phyloP scores from a whole-genome alignment of 2,329 filamentous ascomycete genomes.

The Herpotrichia juniperi region DNA sequence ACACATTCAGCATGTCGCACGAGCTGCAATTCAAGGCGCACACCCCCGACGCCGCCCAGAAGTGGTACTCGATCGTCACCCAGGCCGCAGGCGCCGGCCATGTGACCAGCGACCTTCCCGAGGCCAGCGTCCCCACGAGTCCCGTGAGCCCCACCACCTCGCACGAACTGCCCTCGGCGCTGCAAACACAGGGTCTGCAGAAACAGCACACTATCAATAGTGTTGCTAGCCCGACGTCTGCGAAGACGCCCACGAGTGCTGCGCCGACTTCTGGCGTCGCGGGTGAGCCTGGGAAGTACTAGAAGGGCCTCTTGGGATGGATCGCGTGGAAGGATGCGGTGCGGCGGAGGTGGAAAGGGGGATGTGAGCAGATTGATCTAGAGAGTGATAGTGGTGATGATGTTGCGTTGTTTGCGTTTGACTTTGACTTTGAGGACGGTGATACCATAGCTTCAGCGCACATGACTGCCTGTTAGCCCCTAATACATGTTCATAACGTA shows the following conservation, averaged over 20 bases:
- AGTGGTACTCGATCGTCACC: slow-evolving; percentile 81
- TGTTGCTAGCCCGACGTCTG: slow-evolving; percentile 18
- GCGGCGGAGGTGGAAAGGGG: no score
- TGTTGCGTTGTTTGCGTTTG: no score
- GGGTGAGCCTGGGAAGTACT: slow-evolving; percentile 40
- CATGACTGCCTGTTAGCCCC: no score
- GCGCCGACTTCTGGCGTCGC: slow-evolving; percentile 14
- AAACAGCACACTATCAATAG: slow-evolving; percentile 21
- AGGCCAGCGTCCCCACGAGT: slow-evolving; percentile 41
- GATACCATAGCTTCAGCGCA: no score
- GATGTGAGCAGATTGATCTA: no score
- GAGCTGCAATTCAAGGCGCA: slow-evolving; percentile 90
- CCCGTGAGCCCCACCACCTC: slow-evolving; percentile 27
- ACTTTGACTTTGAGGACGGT: no score
- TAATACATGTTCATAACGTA: no score
- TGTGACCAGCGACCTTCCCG: slow-evolving; percentile 49
- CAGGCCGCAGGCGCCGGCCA: slow-evolving; percentile 61
- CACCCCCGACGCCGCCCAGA: slow-evolving; percentile 76
- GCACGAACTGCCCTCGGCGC: slow-evolving; percentile 29
- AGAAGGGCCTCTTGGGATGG: no score
- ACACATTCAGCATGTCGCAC: slow-evolving; percentile 78
- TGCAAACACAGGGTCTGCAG: slow-evolving; percentile 41
- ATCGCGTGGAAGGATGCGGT: no score
- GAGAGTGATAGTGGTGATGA: no score
- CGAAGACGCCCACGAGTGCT: slow-evolving; percentile 14